Percentiles rank a stretch among this genome's conserved stretches.
Evolutionary conservation across 2,329 filamentous ascomycete genomes (phyloP).

Genomic region (Lachnellula arida): DNA sequence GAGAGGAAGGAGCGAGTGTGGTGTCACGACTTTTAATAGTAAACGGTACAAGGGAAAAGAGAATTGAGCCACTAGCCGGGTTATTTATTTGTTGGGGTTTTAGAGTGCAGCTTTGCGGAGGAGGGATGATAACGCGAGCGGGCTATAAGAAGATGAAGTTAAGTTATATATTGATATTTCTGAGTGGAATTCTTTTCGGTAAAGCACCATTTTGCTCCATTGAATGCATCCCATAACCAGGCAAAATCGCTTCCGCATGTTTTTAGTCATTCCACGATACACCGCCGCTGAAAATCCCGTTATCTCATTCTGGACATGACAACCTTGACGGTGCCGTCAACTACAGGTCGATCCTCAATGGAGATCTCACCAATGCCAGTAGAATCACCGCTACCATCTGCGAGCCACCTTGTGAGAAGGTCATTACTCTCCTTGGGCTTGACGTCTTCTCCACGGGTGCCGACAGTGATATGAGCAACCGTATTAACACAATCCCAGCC

Average conservation of each 20-base stretch:
- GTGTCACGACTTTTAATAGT: no score
- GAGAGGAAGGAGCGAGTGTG: no score
- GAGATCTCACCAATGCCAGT: conserved; percentile 29
- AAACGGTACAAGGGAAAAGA: no score
- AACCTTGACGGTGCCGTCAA: conserved; percentile 29
- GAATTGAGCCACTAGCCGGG: no score
- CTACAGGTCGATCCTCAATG: conserved; percentile 23
- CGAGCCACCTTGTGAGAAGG: conserved; percentile 70
- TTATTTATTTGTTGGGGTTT: no score
- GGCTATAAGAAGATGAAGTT: no score
- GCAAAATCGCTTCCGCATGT: background rate
- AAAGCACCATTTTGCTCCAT: background rate
- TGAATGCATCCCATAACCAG: background rate
- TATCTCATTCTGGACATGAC: conserved; percentile 22
- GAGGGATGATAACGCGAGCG: no score
- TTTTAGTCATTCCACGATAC: background rate
- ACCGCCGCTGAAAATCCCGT: background rate
- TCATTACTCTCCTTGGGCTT: conserved; percentile 96
- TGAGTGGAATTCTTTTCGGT: no score
- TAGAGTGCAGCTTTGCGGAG: no score
- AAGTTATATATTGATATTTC: no score
- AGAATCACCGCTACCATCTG: conserved; percentile 42
- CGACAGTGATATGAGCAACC: conserved; percentile 84
- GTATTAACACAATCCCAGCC: conserved; percentile 69
- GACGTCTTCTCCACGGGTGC: conserved; percentile 67